Percentiles rank a stretch among this genome's conserved stretches.
Evolutionary conservation across 2,329 filamentous ascomycete species (phyloP).

Genomic region (Cytospora piceicola): DNA sequence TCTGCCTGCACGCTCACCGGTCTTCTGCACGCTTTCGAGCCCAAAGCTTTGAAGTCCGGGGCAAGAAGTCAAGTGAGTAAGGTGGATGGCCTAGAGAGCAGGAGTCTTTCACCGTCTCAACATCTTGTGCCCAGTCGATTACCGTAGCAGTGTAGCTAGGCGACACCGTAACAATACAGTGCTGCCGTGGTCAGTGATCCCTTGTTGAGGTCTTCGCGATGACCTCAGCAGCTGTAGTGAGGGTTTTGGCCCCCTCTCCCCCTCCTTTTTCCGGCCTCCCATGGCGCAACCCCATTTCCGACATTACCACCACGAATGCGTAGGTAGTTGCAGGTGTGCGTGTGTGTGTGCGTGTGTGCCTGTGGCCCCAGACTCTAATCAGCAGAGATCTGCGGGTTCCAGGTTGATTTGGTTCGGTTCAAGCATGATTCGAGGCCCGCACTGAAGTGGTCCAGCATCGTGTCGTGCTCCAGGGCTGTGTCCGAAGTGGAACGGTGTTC

Average conservation of each 20-base stretch:
- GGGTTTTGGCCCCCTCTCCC: constrained; percentile 9
- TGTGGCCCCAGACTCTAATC: not conserved
- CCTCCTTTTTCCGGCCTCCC: not conserved
- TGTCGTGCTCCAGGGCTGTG: not conserved
- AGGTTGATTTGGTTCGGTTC: not conserved
- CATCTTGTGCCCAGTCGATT: constrained; percentile 3
- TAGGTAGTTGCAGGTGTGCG: not conserved
- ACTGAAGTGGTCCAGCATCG: not conserved
- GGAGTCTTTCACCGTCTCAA: not conserved
- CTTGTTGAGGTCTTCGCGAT: constrained; percentile 5
- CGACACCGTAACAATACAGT: not conserved
- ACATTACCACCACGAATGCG: not conserved
- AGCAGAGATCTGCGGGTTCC: constrained; percentile 3
- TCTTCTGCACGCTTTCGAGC: constrained; percentile 20
- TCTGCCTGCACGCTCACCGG: constrained; percentile 27
- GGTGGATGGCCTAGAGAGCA: constrained; percentile 15
- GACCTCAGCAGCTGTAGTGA: constrained; percentile 8
- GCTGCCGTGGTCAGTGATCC: constrained; percentile 2
- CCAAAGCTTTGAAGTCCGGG: constrained; percentile 23
- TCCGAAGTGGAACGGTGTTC: not conserved
- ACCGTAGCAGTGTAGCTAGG: not conserved
- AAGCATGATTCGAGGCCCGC: constrained; percentile 2
- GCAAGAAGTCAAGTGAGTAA: constrained; percentile 1
- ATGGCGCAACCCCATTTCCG: not conserved
- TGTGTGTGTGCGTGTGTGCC: not conserved